Base-by-base conservation (phyloP, 768 basidiomycete genomes). In the Boletus tomentosulus region DNA sequence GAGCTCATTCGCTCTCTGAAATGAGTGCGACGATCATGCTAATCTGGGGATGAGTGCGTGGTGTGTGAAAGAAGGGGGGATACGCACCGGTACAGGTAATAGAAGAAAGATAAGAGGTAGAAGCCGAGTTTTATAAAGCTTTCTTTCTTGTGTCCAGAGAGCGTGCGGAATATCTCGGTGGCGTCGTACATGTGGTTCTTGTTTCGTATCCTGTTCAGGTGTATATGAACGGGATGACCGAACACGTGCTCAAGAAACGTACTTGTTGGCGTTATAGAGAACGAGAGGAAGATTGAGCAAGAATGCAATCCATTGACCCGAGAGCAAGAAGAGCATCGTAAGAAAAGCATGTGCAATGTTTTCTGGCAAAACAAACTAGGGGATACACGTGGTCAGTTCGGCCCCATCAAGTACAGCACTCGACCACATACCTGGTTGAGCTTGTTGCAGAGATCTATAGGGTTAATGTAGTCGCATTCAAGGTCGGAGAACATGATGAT, bases 401-500 rank as follows among this genome's bases (percentile, higher is more conserved):
- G 45, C 13, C 13, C 19, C 31, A 12, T 33, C 10, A 28, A 24
- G 24, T 22, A 46, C 5, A 53, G 24, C 42, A 30, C 12, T 44
- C 25, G 27, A 39, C 11, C 73, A 79, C 44, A 4, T 59, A 96
- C 96, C 74, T 94, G 91, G 70, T 98, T 98, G 65, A 98, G 86
- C 78, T 97, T 98, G 76, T 98, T 98, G 76, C 97, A 98, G 37
- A 98, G 86, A 73, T 99, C 97, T 83, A 99, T 99, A 49, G 97
- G 97, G 74, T 99, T 99, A 79, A 98, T 96, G 76, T 98, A 98
- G 81, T 97, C 94, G 79, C 93, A 97, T 76, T 98, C 96, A 68
- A 98, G 77, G 76, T 98, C 97, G 42, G 94, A 97, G 79, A 98
- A 98, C 96, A 98, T 98, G 78, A 99, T 98, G 66, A 99, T 98